Evolutionary conservation across 495 filamentous ascomycete species (phyloP), one percentile per base, ranked within the genome.

Genomic region (Annulohypoxylon nitens): DNA sequence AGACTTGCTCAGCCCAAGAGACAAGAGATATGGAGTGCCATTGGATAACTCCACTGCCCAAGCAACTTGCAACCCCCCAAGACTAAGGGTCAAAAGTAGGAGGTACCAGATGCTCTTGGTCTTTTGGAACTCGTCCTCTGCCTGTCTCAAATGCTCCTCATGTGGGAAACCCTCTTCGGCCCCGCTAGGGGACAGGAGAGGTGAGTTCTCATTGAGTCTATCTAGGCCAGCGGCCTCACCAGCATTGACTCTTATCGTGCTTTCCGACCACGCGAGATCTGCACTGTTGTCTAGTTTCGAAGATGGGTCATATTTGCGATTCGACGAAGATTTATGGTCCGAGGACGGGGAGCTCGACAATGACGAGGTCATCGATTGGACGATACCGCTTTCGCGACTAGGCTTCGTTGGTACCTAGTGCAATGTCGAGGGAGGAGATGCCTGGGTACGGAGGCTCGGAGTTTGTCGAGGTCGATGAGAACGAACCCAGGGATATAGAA

Each of bases 31-130:
- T 33, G 87, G 87, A 45, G 94, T 95, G 71, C 93, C 93, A 82
- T 95, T 92, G 57, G 93, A 95, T 60, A 95, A 82, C 78, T 97
- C 94, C 45, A 96, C 93, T 7, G 93, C 92, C 95, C 95, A 98
- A n/a, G 93, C 93, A 76, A 98, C 90, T 80, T 97, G 94, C 67
- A 98, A 84, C 26, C 93, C 94, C 47, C 93, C 92, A 69, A 96
- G 91, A 75, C 91, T 89, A 48, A 97, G 81, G 2, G 94, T 97
- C 78, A 97, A 81, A 69, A 97, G 82, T 69, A 97, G 87, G 71
- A 98, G 84, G 78, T 96, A 97, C 88, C 88, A 93, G 14, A 87
- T 83, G 78, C 90, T 93, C 84, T 95, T 97, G 4, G 91, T 91
- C 61, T 87, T 81, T 70, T 89, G 83, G 51, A 80, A 78, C 12